Evolutionary conservation across 352 stramenopile species (phyloP), one percentile per base, ranked within the genome.

Genomic region (Phytophthora pini): DNA sequence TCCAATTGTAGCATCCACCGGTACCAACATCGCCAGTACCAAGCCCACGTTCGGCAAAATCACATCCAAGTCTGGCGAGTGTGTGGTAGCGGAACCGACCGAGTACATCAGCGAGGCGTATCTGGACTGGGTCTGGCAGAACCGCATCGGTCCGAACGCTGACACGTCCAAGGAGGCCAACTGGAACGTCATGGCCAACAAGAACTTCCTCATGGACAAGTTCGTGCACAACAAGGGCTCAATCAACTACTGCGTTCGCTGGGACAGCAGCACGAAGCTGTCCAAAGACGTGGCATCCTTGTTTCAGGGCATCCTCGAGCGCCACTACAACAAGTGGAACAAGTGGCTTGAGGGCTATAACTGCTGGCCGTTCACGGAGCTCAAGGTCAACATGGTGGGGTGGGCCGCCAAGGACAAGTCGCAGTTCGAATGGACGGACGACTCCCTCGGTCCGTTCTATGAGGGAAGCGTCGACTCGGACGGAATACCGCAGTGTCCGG

Each of bases 221-320:
- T 27, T 83, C 52, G 59, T 66, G 20, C 32, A n/a, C 17, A 73
- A 72, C 51, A 72, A 68, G 1, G 65, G 65, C 1, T 43, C 68
- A 7, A 43, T 82, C 17, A 76, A 65, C 65, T 80, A 82, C 68
- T 82, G 74, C 56, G n/a, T 82, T 4, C 74, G 71, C 15, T 82
- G 74, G 64, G 68, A 82, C 52, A 78, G 61, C 43, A 70, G 51
- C 4, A 61, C 70, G 26, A 72, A 61, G 40, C 56, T 84, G 0
- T 55, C 62, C 26, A 77, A 77, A 48, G 44, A 61, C 7, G 36
- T 41, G 9, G 61, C 61, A 1, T 59, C 54, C n/a, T 39, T 32
- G 34, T 65, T 70, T 13, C 9, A 70, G 22, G 54, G 24, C 0
- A 24, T 70, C 0, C 9, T 70, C 3, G 49, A 61, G 34, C 64